phyloP scores from a whole-genome alignment of 768 basidiomycete genomes.

The Piloderma croceum region DNA sequence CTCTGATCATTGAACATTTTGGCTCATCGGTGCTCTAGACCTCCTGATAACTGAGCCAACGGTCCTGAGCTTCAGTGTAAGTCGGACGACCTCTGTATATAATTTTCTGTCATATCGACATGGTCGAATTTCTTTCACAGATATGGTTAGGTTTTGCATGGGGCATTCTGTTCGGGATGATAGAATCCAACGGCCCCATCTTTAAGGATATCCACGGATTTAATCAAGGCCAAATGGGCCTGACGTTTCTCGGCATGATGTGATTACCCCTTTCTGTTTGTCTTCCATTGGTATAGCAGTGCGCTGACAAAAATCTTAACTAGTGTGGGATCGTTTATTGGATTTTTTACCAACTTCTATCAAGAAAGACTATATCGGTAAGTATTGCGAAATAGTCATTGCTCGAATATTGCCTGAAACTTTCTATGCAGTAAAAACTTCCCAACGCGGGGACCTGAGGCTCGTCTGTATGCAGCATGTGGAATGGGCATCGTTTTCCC shows the following conservation, averaged over 20 bases:
- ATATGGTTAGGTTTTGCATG: constrained; percentile 72
- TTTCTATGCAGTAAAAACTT: constrained; percentile 26
- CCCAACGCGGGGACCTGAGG: constrained; percentile 41
- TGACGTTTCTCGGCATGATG: constrained; percentile 54
- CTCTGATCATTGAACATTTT: not conserved
- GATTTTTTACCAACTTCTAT: constrained; percentile 39
- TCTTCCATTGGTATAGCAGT: constrained; percentile 4
- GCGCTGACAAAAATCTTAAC: no score
- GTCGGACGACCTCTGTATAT: no score
- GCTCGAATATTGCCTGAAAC: not conserved
- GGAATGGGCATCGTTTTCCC: constrained; percentile 50
- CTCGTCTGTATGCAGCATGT: constrained; percentile 55
- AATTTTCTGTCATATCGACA: constrained; percentile 2
- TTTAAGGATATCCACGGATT: constrained; percentile 57
- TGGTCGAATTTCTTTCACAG: constrained; percentile 29
- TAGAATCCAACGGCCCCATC: constrained; percentile 56
- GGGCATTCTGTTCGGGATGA: constrained; percentile 68
- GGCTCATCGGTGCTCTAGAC: constrained; percentile 31
- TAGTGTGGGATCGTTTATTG: constrained; percentile 53
- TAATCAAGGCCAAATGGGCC: constrained; percentile 51
- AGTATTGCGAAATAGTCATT: constrained; percentile 9
- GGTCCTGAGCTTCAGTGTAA: constrained; percentile 67
- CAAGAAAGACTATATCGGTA: constrained; percentile 50
- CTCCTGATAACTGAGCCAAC: constrained; percentile 68
- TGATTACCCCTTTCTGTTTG: constrained; percentile 23